Percentiles rank a stretch among this genome's conserved stretches.
Evolutionary conservation across 1,139 yeast species (phyloP).

Genomic region (Trichomonascaceae sp.): DNA sequence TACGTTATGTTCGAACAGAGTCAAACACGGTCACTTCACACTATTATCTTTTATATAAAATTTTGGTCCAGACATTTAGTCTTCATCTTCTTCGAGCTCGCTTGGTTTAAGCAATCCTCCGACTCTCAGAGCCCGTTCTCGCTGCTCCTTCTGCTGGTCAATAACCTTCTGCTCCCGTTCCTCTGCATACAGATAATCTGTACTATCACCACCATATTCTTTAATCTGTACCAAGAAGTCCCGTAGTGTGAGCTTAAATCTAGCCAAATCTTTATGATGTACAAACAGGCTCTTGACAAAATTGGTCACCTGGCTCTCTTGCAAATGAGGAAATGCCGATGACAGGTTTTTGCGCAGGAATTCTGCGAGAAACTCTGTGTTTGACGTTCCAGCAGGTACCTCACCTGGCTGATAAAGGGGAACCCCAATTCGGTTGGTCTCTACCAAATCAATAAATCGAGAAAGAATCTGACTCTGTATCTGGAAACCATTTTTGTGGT

Average conservation of each 20-base stretch:
- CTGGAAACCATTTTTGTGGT: slow-evolving; percentile 93
- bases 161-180: slow-evolving; percentile 75
- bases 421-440: slow-evolving; percentile 61
- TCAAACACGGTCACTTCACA: background rate
- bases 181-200: slow-evolving; percentile 91
- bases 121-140: slow-evolving; percentile 76
- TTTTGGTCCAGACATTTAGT: background rate
- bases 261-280: slow-evolving; percentile 65
- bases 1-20: too few species aligned
- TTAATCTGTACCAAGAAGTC: slow-evolving; percentile 96
- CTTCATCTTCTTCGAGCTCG: slow-evolving; percentile 73
- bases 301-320: slow-evolving; percentile 70
- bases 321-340: slow-evolving; percentile 86
- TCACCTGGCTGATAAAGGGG: slow-evolving; percentile 64
- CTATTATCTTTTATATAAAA: background rate
- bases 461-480: slow-evolving; percentile 82
- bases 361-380: slow-evolving; percentile 70
- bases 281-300: slow-evolving; percentile 69
- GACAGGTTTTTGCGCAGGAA: slow-evolving; percentile 76
- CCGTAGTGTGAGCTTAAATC: slow-evolving; percentile 80
- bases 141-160: slow-evolving; percentile 63
- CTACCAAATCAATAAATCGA: slow-evolving; percentile 76
- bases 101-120: slow-evolving; percentile 95
- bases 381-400: slow-evolving; percentile 80
- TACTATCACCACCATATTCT: slow-evolving; percentile 90